Evolutionary conservation across 257 asterid species (phyloP), one percentile per base, ranked within the genome.

Genomic region (Linaria vulgaris): DNA sequence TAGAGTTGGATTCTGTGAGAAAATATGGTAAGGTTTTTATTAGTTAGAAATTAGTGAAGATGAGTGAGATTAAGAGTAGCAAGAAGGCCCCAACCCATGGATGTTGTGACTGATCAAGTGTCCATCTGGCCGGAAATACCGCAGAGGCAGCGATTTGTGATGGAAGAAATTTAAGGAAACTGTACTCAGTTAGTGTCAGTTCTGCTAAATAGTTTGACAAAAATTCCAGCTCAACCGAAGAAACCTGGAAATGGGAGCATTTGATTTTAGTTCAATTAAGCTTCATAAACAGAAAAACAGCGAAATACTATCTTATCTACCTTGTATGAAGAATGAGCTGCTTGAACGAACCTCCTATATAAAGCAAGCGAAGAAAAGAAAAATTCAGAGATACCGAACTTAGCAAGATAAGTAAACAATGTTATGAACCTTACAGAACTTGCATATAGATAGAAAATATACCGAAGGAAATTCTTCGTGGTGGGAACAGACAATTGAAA

Each of bases 381-480:
- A 66, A 55, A n/a, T n/a, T n/a, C 31, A 34, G 63, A 46, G 74
- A 71, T 41, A 31, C 15, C 53, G 39, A 66, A 55, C 23, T 61
- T 58, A 48, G 63, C 15, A 37, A 47, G 25, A 46, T 20, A 34
- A n/a, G n/a, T n/a, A n/a, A n/a, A n/a, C n/a, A n/a, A 58, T 24
- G 62, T 47, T 17, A 22, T 22, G 46, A 27, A 30, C 69, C 48
- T 19, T 7, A 51, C 51, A 43, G 55, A 71, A 27, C 41, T 5
- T 14, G 59, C 60, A 25, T 72, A 6, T 9, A 25, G 19, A 44
- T 12, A 12, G 16, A 12, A 13, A 25, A 25, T 1, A 62, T 80
- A 90, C 99, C 99, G 88, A 9, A 94, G 99, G 87, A 94, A 90
- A 77, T 84, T 94, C 75, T 94, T 90, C 9, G 91, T 75, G 49